Evolutionary conservation across 2,329 filamentous ascomycete genomes (phyloP), one percentile per base, ranked within the genome.

Genomic region (Paraphoma chrysanthemicola): DNA sequence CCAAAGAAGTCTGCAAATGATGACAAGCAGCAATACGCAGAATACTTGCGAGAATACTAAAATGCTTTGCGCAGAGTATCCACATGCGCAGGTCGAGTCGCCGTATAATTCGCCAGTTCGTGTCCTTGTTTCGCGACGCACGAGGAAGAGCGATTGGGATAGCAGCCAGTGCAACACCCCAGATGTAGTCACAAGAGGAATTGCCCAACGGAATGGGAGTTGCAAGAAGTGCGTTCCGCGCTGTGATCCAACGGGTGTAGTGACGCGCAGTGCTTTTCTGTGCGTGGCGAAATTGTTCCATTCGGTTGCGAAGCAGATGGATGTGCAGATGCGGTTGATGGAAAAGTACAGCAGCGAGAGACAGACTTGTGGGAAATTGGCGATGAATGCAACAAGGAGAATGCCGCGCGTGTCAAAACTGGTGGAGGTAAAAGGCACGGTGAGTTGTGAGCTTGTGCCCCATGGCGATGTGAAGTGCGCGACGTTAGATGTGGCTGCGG

Each of bases 1-100:
- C 1, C 89, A 88, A 0, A 90, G 91, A 76, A 90, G 90, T 2
- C 41, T 16, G 9, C 39, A 82, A 80, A 72, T 87, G 23, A 28
- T 52, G 14, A 17, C 23, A 10, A 49, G 18, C 3, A 56, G 8
- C 23, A 56, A 3, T 14, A 44, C 9, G 2, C 51, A 45, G 8
- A 10, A 36, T 0, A 38, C 41, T 10, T 31, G 18, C 18, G 57
- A 45, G 31, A 59, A 57, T 9, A 53, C n/a, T 0, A 54, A 3
- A 18, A 66, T 50, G 14, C 59, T 59, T 14, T 47, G 23, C 0
- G 12, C 12, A 0, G 61, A 63, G 9, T 43, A 36, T 4, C 59
- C 61, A 17, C 57, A 61, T 23, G 52, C 46, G 4, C 48, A 56
- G 11, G 31, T 43, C 1, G 55, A 57, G 4, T 6, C 12, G 5